Conservation (phyloP, 2,329 filamentous ascomycete genomes). For the Colletotrichum zoysiae region DNA sequence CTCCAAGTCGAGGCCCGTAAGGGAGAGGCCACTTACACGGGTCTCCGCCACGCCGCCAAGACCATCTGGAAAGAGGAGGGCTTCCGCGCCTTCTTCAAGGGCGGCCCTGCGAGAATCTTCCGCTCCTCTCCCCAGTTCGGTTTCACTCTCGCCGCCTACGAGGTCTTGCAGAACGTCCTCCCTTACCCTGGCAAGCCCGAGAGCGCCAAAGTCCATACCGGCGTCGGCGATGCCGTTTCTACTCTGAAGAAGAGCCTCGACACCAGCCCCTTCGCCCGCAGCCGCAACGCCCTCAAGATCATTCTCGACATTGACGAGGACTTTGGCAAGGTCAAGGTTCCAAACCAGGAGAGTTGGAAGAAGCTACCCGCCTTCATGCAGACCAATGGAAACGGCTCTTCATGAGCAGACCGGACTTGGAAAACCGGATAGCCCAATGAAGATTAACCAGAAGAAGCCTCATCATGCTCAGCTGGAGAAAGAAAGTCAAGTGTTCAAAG, state of each 20-base stretch:
- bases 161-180: slow-evolving; percentile 84
- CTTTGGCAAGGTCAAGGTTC: slow-evolving; percentile 81
- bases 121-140: slow-evolving; percentile 97
- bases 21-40: slow-evolving; percentile 89
- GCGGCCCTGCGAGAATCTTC: slow-evolving; percentile 93
- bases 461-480: background rate
- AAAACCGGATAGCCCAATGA: background rate
- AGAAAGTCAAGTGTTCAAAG: slow-evolving; percentile 18
- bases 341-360: slow-evolving; percentile 66
- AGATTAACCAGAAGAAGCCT: background rate
- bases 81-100: slow-evolving; percentile 98
- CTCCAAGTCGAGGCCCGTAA: slow-evolving; percentile 97
- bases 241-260: slow-evolving; percentile 72
- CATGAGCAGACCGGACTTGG: slow-evolving; percentile 7
- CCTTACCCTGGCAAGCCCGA: slow-evolving; percentile 80
- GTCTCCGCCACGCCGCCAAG: slow-evolving; percentile 84
- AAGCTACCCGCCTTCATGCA: slow-evolving; percentile 62
- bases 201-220: slow-evolving; percentile 65
- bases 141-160: slow-evolving; percentile 96
- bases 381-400: slow-evolving; percentile 19
- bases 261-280: slow-evolving; percentile 68
- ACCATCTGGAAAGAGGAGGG: slow-evolving; percentile 93
- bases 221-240: slow-evolving; percentile 73
- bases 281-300: slow-evolving; percentile 93
- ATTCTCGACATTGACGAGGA: slow-evolving; percentile 94